Evolutionary conservation across 169 alveolate genomes (phyloP).

Genomic region (Cryptosporidium xiaoi): DNA sequence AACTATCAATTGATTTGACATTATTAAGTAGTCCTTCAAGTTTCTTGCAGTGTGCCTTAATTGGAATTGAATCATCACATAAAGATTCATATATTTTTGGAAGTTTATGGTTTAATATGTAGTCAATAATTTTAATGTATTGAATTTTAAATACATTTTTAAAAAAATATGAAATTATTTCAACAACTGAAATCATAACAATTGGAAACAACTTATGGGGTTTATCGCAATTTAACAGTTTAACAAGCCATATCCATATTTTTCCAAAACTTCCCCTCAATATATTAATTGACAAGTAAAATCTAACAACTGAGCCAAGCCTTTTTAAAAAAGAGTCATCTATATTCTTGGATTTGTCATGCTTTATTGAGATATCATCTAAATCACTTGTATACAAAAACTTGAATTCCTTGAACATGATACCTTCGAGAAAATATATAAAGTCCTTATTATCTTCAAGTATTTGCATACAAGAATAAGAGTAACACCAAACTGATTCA

Average conservation of each 20-base stretch:
- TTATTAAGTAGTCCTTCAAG: constrained; percentile 35
- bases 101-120: constrained; percentile 30
- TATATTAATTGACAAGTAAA: constrained; percentile 52
- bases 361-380: constrained; percentile 3
- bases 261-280: constrained; percentile 28
- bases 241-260: constrained; percentile 71
- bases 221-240: constrained; percentile 22
- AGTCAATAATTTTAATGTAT: constrained; percentile 45
- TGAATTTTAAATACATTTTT: constrained; percentile 23
- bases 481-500: constrained; percentile 71
- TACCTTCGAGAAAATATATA: constrained; percentile 25
- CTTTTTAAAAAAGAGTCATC: constrained; percentile 49
- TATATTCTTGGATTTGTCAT: neutral
- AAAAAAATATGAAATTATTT: constrained; percentile 47
- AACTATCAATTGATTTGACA: neutral
- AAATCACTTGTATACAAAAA: constrained; percentile 23
- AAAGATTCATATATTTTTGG: constrained; percentile 13
- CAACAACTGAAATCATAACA: constrained; percentile 15
- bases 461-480: constrained; percentile 52
- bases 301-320: constrained; percentile 26
- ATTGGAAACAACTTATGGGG: constrained; percentile 19
- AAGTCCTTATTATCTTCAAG: constrained; percentile 22
- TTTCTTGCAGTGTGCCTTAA: constrained; percentile 50
- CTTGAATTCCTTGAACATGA: constrained; percentile 18
- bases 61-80: constrained; percentile 48